phyloP scores from a whole-genome alignment of 495 filamentous ascomycete species.

The Trichocladium antarcticum region DNA sequence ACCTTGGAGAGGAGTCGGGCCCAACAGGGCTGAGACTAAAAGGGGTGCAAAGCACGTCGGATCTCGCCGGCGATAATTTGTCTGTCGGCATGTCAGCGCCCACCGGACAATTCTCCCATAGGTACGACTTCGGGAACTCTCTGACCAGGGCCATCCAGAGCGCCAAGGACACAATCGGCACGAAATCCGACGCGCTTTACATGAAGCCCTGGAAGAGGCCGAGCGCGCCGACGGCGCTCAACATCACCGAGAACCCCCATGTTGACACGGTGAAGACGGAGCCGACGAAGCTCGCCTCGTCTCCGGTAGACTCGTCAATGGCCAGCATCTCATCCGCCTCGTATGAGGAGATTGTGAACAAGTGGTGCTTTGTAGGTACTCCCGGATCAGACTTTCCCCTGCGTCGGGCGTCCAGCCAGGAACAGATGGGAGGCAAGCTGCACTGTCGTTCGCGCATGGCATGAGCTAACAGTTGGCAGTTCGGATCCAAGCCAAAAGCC shows the following conservation, averaged over 20 bases:
- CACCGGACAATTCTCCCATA: constrained; percentile 69
- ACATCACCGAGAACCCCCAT: neutral
- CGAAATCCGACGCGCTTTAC: constrained; percentile 41
- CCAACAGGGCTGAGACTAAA: constrained; percentile 39
- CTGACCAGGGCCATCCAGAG: constrained; percentile 70
- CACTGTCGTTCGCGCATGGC: neutral
- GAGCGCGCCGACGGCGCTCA: constrained; percentile 7
- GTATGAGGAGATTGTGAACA: constrained; percentile 89
- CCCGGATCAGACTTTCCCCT: constrained; percentile 15
- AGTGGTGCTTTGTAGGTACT: constrained; percentile 95
- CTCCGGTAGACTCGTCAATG: constrained; percentile 29
- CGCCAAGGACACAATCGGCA: constrained; percentile 43
- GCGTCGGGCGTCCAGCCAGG: constrained; percentile 19
- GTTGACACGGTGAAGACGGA: neutral
- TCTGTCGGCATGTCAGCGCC: constrained; percentile 41
- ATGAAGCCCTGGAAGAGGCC: constrained; percentile 37
- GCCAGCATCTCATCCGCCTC: constrained; percentile 61
- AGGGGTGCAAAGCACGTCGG: constrained; percentile 38
- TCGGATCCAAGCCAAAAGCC: constrained; percentile 35
- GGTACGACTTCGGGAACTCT: constrained; percentile 90
- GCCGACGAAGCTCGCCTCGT: constrained; percentile 9
- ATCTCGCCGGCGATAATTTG: constrained; percentile 40
- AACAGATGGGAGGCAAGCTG: constrained; percentile 21
- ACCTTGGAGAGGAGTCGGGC: constrained; percentile 45
- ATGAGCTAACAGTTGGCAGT: constrained; percentile 28